Percentiles rank a stretch among this genome's conserved stretches.
phyloP scores from a whole-genome alignment of 2,329 filamentous ascomycete genomes.

The Chaetomiaceae sp. region DNA sequence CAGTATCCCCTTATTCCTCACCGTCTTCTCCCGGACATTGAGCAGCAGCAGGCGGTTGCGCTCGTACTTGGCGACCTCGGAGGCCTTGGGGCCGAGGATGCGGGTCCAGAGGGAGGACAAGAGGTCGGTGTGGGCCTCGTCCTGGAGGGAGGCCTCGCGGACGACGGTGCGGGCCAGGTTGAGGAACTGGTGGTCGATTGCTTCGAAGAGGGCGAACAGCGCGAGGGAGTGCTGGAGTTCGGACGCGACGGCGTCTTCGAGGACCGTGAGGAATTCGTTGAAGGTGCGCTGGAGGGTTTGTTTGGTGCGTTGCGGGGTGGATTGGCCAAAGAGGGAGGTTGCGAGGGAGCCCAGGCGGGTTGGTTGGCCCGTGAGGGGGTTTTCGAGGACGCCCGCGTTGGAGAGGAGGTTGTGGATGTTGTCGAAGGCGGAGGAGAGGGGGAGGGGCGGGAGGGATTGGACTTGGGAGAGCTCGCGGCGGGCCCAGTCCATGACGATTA shows the following conservation, averaged over 20 bases:
- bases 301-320: constrained; percentile 73
- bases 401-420: constrained; percentile 77
- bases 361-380: constrained; percentile 47
- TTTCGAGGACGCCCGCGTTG: constrained; percentile 55
- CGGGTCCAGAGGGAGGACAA: constrained; percentile 82
- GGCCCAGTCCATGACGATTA: constrained; percentile 96
- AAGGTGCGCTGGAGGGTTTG: constrained; percentile 81
- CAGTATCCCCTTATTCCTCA: constrained; percentile 80
- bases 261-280: constrained; percentile 76
- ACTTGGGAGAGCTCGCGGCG: constrained; percentile 75
- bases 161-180: constrained; percentile 82
- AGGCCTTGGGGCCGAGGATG: constrained; percentile 71
- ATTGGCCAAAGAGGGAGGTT: constrained; percentile 72
- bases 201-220: constrained; percentile 85
- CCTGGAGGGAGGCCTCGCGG: constrained; percentile 76
- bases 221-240: constrained; percentile 76
- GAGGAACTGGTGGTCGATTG: constrained; percentile 83
- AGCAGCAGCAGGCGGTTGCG: constrained; percentile 77
- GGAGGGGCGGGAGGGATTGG: constrained; percentile 54
- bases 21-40: constrained; percentile 74
- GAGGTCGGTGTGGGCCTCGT: constrained; percentile 73
- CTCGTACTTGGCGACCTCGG: constrained; percentile 80
- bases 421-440: constrained; percentile 68
- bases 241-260: constrained; percentile 83
- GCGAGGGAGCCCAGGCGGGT: constrained; percentile 66